These are phyloP conservation scores for Leccinum barrowsii DNA, from an alignment of 768 basidiomycete species.

Conservation along the genomic window DNA sequence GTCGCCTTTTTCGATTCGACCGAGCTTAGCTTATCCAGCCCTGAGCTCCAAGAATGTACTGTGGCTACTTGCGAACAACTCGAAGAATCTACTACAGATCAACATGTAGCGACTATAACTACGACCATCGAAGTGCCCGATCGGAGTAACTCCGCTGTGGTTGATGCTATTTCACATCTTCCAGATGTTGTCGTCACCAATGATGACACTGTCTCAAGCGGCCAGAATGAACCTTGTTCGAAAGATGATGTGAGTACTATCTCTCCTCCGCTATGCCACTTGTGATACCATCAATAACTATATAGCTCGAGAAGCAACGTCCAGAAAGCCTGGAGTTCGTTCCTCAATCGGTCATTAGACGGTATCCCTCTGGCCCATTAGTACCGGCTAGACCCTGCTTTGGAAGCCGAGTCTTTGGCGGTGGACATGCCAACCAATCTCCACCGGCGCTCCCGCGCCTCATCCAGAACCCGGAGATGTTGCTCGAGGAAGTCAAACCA, in stretches of 20 bases:
- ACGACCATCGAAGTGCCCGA: not conserved
- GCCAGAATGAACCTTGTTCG: not conserved
- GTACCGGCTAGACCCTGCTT: not conserved
- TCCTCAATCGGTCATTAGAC: slow-evolving; percentile 26
- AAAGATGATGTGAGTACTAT: slow-evolving; percentile 11
- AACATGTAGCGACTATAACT: not conserved
- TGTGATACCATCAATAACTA: not conserved
- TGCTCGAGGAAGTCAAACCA: slow-evolving; percentile 2
- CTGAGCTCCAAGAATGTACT: not conserved
- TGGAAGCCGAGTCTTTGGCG: not conserved
- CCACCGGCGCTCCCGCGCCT: not conserved
- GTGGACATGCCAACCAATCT: not conserved
- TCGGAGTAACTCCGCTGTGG: not conserved
- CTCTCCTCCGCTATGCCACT: not conserved
- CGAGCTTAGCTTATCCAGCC: not conserved
- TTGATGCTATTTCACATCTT: not conserved
- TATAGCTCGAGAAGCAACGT: slow-evolving; percentile 8
- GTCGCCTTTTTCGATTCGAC: slow-evolving; percentile 14
- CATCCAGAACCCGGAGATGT: not conserved
- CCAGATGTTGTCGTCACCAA: not conserved
- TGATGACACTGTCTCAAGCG: not conserved
- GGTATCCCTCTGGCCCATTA: slow-evolving; percentile 14
- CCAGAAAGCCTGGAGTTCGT: slow-evolving; percentile 24
- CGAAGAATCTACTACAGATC: not conserved
- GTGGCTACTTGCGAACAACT: not conserved